Evolutionary conservation across 148 eudicot species (phyloP).

Genomic region (Nyssa sinensis): DNA sequence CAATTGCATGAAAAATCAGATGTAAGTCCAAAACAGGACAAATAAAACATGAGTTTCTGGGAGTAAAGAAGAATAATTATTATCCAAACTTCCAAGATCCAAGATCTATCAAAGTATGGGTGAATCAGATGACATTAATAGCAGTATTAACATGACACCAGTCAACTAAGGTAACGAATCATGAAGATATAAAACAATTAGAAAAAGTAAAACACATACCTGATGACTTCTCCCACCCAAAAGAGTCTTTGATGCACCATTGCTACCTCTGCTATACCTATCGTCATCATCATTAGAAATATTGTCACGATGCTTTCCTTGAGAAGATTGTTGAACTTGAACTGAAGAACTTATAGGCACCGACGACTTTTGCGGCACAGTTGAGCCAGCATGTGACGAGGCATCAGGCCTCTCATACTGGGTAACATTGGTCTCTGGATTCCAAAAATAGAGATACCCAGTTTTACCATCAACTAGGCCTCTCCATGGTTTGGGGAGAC

Average conservation of each 20-base stretch:
- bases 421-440: constrained; percentile 91
- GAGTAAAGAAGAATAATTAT: not conserved
- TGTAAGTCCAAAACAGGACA: not conserved
- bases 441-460: constrained; percentile 92
- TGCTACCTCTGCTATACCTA: constrained; percentile 36
- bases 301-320: constrained; percentile 33
- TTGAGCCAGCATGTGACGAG: constrained; percentile 27
- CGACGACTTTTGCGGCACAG: constrained; percentile 27
- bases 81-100: not conserved
- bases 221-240: constrained; percentile 43
- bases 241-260: constrained; percentile 27
- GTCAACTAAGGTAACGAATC: not conserved
- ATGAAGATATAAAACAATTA: not conserved
- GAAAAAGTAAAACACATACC: constrained; percentile 34
- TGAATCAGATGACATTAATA: not conserved
- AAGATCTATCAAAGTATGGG: too few species aligned
- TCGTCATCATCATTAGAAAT: constrained; percentile 41
- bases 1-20: too few species aligned
- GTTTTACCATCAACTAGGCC: constrained; percentile 90
- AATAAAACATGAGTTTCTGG: not conserved
- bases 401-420: constrained; percentile 86
- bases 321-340: constrained; percentile 57
- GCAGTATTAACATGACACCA: too few species aligned
- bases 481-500: constrained; percentile 95
- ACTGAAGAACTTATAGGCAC: constrained; percentile 57